Conservation (phyloP, 345 rosid genomes). For the Xanthoceras sorbifolium region DNA sequence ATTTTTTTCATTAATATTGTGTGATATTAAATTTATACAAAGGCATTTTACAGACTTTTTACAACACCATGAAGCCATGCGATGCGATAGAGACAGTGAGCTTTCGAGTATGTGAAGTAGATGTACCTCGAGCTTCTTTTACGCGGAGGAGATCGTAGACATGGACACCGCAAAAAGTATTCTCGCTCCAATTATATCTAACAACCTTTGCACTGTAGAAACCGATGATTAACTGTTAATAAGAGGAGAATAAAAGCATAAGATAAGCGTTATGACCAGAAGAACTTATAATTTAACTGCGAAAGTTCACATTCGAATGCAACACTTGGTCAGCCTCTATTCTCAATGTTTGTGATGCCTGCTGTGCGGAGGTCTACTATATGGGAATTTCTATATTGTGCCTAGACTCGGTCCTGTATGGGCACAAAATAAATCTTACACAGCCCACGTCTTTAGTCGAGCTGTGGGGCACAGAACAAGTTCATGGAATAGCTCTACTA, state of each 20-base stretch:
- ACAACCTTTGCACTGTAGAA: conserved; percentile 1
- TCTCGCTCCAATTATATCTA: not conserved
- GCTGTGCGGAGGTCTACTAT: not conserved
- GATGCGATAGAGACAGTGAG: not conserved
- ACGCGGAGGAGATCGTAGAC: not conserved
- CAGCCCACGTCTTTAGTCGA: no score
- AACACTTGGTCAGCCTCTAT: not conserved
- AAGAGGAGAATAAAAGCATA: not conserved
- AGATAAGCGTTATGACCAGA: conserved; percentile 1
- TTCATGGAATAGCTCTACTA: not conserved
- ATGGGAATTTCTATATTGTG: not conserved
- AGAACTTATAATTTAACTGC: not conserved
- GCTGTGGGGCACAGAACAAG: no score
- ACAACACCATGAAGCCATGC: not conserved
- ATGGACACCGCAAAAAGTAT: not conserved
- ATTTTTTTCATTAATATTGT: not conserved
- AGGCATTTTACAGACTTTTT: not conserved
- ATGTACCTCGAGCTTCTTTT: conserved; percentile 18
- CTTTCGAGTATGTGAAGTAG: conserved; percentile 7
- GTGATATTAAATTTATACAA: not conserved
- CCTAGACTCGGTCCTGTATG: not conserved
- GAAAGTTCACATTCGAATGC: not conserved
- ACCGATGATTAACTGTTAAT: conserved; percentile 7
- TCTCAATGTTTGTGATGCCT: not conserved
- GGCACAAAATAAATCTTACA: no score